These are phyloP conservation scores for Ascochyta pisi DNA, from an alignment of 2,329 filamentous ascomycete species.

Conservation along the genomic window DNA sequence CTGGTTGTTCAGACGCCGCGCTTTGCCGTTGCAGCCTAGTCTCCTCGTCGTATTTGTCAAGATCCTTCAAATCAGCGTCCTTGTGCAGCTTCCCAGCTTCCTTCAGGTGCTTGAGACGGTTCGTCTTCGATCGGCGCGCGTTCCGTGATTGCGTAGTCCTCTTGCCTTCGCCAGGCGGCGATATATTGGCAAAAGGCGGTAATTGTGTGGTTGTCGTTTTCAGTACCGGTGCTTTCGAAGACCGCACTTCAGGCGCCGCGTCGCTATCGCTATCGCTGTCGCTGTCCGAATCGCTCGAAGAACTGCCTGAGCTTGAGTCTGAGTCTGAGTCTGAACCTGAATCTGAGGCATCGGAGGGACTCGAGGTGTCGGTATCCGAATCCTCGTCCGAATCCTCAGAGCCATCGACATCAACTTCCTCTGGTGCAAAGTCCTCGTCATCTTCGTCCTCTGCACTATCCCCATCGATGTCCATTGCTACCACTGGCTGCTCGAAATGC, in stretches of 20 bases:
- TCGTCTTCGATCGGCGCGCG: constrained; percentile 57
- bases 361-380: constrained; percentile 34
- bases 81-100: constrained; percentile 59
- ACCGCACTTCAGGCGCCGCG: constrained; percentile 31
- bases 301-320: constrained; percentile 38
- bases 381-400: constrained; percentile 23
- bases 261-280: constrained; percentile 50
- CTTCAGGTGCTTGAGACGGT: constrained; percentile 61
- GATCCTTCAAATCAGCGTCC: constrained; percentile 59
- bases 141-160: constrained; percentile 63
- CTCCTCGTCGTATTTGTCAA: constrained; percentile 57
- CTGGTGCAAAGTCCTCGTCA: constrained; percentile 40
- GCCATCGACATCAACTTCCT: constrained; percentile 16
- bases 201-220: constrained; percentile 2
- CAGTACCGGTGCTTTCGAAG: constrained; percentile 25
- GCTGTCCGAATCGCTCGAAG: constrained; percentile 39
- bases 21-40: constrained; percentile 1
- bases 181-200: constrained; percentile 11
- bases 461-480: constrained; percentile 13
- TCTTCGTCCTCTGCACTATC: constrained; percentile 35
- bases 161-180: constrained; percentile 58
- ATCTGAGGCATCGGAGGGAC: constrained; percentile 32
- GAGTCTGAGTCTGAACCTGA: constrained; percentile 28
- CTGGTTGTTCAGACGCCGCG: neutral
- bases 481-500: constrained; percentile 28